Percentiles rank a stretch among this genome's conserved stretches.
Conservation (phyloP, 2,329 filamentous ascomycete genomes). For the Sordariomycetes sp. region DNA sequence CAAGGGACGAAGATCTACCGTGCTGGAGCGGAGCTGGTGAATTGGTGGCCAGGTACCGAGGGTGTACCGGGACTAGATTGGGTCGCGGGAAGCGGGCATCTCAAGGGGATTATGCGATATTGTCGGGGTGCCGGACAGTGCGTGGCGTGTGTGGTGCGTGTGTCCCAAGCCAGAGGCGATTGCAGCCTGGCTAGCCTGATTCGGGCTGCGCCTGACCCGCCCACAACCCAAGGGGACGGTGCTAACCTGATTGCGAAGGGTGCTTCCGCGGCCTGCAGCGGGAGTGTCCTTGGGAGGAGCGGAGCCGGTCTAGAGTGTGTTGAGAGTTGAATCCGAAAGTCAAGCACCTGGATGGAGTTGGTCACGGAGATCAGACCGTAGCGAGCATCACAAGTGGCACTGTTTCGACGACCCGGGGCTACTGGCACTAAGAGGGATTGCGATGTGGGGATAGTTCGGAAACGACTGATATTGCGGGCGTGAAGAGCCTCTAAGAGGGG, state of each 20-base stretch:
- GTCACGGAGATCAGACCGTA: neutral
- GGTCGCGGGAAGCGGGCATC: neutral
- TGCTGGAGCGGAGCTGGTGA: neutral
- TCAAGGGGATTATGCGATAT: conserved; percentile 5
- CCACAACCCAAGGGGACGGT: neutral
- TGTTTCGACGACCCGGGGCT: neutral
- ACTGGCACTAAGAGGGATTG: neutral
- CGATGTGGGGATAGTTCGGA: neutral
- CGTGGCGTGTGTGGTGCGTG: neutral
- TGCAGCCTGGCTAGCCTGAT: neutral
- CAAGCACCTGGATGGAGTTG: too few relatives aligned
- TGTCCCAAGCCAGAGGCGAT: neutral
- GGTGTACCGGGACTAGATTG: neutral
- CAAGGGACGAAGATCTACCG: neutral
- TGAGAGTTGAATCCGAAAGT: too few relatives aligned
- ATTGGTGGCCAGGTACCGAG: neutral
- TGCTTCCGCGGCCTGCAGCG: neutral
- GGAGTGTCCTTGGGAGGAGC: neutral
- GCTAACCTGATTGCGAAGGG: neutral
- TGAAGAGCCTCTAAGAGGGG: neutral
- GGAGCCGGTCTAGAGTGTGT: too few relatives aligned
- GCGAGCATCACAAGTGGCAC: neutral
- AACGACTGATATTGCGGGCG: neutral
- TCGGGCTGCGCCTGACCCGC: neutral
- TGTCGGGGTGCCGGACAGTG: conserved; percentile 1